Evolutionary conservation across 2,329 filamentous ascomycete species (phyloP), one percentile per base, ranked within the genome.

Genomic region (Aspergillus texensis): DNA sequence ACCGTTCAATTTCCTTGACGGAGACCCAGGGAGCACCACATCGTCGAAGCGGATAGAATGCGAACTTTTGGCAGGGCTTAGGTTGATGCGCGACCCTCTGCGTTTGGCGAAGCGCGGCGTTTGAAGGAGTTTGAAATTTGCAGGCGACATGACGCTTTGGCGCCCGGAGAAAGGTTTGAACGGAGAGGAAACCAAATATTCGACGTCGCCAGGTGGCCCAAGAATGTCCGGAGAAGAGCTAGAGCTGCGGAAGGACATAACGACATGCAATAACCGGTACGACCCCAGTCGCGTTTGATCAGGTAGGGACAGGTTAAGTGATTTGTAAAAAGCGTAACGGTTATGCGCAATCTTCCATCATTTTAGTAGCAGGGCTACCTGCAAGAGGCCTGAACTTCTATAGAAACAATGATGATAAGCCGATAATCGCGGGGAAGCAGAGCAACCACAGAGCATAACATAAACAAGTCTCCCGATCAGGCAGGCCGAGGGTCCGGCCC

Each of bases 191-290:
- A 81, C 75, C 36, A 81, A 68, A 67, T 79, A 80, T 24, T 79
- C 75, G 41, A 72, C 74, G 67, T 81, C 78, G 61, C 78, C 79
- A 64, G 79, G 74, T 54, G 79, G 78, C 30, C 75, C 78, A 62
- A 81, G 73, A 58, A 79, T 72, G 72, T 81, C 79, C 53, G 79
- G 78, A 48, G 79, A 81, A 63, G 79, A 80, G 67, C 73, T 80
- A 58, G 70, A 62, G 64, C 72, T 79, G 68, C 73, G 75, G 62
- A 74, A 74, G 61, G 72, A 72, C 72, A 78, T 76, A 62, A 67
- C 68, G 70, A 68, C 64, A 73, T 72, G 67, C 57, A 61, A 62
- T 39, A 57, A 55, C 62, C 46, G 60, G 45, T 62, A 61, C 58
- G 65, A 43, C 59, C 58, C 55, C 61, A 46, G 54, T 53, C 63